phyloP scores from a whole-genome alignment of 306 rosid genomes.

The Vigna mungo region DNA sequence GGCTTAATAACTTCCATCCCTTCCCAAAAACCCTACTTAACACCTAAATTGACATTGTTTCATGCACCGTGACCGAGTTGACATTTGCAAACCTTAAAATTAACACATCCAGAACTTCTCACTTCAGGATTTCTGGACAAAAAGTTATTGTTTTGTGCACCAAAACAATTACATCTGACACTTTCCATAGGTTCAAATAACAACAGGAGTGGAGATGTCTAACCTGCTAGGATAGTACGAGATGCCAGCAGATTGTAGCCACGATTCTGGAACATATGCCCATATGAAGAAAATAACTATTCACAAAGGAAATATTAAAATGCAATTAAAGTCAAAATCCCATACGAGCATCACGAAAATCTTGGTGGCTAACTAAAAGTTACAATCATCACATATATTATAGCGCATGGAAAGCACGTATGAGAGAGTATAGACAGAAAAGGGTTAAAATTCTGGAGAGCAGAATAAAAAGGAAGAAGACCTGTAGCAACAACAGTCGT shows the following conservation, averaged over 20 bases:
- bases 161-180: constrained; percentile 27
- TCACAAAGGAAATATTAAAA: too few relatives aligned
- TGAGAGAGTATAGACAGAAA: not conserved
- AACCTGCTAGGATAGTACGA: constrained; percentile 93
- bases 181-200: constrained; percentile 23
- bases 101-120: not conserved
- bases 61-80: constrained; percentile 32
- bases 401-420: constrained; percentile 19
- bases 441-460: constrained; percentile 13
- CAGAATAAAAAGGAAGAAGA: constrained; percentile 30
- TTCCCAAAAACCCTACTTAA: not conserved
- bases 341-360: not conserved
- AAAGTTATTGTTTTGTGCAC: not conserved
- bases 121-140: not conserved
- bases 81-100: constrained; percentile 7
- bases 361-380: not conserved
- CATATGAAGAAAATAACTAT: constrained; percentile 85
- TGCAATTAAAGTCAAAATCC: constrained; percentile 15
- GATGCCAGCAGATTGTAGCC: constrained; percentile 84
- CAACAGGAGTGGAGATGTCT: constrained; percentile 31
- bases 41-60: constrained; percentile 33
- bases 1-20: not conserved
- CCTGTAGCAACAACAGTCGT: constrained; percentile 83
- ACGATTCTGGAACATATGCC: constrained; percentile 94
- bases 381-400: constrained; percentile 13